These are phyloP conservation scores for Trichoderma gracile DNA, from an alignment of 2,329 filamentous ascomycete species.

Conservation along the genomic window DNA sequence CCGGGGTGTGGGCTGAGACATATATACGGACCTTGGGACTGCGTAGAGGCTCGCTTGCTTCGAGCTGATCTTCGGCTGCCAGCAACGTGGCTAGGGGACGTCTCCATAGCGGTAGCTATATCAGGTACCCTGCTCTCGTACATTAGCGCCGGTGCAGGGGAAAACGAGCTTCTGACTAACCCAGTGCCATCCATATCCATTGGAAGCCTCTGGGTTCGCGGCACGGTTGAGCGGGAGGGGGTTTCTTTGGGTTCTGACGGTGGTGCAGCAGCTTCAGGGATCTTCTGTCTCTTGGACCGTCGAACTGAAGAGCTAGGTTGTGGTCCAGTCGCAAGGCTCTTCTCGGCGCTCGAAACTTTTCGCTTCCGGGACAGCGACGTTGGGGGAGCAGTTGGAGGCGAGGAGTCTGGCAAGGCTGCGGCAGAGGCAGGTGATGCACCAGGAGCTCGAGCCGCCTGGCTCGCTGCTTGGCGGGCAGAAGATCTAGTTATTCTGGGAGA, in stretches of 20 bases:
- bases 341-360: conserved; percentile 63
- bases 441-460: conserved; percentile 52
- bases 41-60: conserved; percentile 63
- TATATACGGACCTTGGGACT: conserved; percentile 40
- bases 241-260: conserved; percentile 37
- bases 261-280: conserved; percentile 50
- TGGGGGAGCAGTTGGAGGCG: conserved; percentile 44
- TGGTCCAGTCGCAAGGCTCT: conserved; percentile 42
- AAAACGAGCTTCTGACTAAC: conserved; percentile 46
- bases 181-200: conserved; percentile 77
- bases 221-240: conserved; percentile 47
- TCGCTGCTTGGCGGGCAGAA: conserved; percentile 84
- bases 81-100: conserved; percentile 36
- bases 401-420: conserved; percentile 38
- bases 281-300: conserved; percentile 72
- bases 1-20: background rate
- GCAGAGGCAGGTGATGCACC: conserved; percentile 44
- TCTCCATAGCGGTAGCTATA: conserved; percentile 10
- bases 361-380: conserved; percentile 67
- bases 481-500: conserved; percentile 95
- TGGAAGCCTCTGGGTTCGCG: conserved; percentile 60
- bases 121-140: conserved; percentile 8
- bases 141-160: background rate
- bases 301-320: conserved; percentile 48
- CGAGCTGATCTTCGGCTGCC: conserved; percentile 73